A percentile compares a stretch with the other conserved stretches of the same genome.
These are phyloP conservation scores for Penicillium paxilli DNA, from an alignment of 495 filamentous ascomycete genomes.

Conservation along the genomic window DNA sequence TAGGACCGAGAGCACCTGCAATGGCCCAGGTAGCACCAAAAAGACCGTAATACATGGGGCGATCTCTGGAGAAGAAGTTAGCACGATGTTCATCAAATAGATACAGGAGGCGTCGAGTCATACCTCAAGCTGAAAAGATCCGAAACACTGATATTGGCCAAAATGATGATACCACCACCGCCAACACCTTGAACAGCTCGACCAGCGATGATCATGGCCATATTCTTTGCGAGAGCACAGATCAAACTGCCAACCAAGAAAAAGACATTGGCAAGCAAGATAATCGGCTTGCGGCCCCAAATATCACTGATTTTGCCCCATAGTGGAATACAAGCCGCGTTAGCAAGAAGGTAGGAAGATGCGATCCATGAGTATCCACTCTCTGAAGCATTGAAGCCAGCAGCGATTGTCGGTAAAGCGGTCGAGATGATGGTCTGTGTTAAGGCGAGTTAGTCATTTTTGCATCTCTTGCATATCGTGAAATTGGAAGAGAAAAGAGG, in stretches of 20 bases:
- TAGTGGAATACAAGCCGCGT: slow-evolving; percentile 65
- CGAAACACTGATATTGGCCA: slow-evolving; percentile 80
- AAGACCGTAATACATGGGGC: slow-evolving; percentile 62
- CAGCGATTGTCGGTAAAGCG: slow-evolving; percentile 63
- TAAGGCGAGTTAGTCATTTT: neutral
- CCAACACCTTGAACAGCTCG: slow-evolving; percentile 82
- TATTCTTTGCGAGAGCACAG: slow-evolving; percentile 63
- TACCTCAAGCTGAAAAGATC: slow-evolving; percentile 75
- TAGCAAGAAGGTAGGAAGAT: slow-evolving; percentile 67
- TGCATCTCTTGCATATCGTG: no score
- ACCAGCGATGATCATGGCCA: slow-evolving; percentile 74
- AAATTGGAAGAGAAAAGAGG: neutral
- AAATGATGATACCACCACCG: slow-evolving; percentile 75
- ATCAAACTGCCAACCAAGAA: slow-evolving; percentile 80
- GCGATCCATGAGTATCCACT: slow-evolving; percentile 79
- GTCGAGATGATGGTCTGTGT: slow-evolving; percentile 53
- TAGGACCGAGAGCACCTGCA: slow-evolving; percentile 69
- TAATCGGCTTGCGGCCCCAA: slow-evolving; percentile 79
- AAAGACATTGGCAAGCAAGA: slow-evolving; percentile 67
- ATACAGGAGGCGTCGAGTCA: neutral
- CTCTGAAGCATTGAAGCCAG: slow-evolving; percentile 58
- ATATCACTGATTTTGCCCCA: slow-evolving; percentile 90
- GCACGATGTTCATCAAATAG: neutral
- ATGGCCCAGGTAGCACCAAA: slow-evolving; percentile 75
- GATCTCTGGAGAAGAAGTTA: slow-evolving; percentile 46